Evolutionary conservation across 257 asterid species (phyloP), one percentile per base, ranked within the genome.

Genomic region (Cordia subcordata): DNA sequence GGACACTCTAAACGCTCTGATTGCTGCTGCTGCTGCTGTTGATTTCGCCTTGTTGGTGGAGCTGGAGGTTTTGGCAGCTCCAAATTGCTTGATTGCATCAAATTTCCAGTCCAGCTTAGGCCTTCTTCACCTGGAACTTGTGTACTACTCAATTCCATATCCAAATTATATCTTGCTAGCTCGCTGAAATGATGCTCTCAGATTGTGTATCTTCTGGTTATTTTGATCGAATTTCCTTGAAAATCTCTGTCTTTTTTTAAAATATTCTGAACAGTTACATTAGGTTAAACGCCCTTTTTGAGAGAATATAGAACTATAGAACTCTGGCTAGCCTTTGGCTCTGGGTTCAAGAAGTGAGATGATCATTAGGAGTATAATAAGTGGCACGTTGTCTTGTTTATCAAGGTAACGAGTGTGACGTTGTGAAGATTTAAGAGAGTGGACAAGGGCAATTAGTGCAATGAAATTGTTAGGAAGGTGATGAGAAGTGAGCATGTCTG

Each of bases 1-100:
- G 96, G 96, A 52, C 96, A 88, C 57, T 85, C 77, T 46, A 79
- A 54, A 1, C 71, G 58, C 72, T 77, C 83, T 13, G 78, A 13
- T 44, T 61, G 70, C 0, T 38, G 60, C 8, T 68, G 79, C 35
- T 32, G 74, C 10, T 56, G 18, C 16, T 57, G 72, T 12, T 61
- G 73, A 13, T 71, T 77, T 62, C 63, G 72, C 71, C 70, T 35
- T 11, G 21, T 6, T 3, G 59, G 14, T 20, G 76, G 68, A 14
- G 59, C 12, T 20, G 76, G 68, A 14, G 77, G 75, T 21, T 77
- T 72, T 5, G 80, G 63, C 4, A 61, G 66, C 62, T 70, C 81
- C 67, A 66, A 47, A 56, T 57, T 51, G 0, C 53, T 68, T 0
- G 79, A 35, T 20, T 68, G 77, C 61, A 51, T 57, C 69, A 68